These are phyloP conservation scores for Vitis rupestris DNA, from an alignment of 164 flowering plant species.

Conservation along the genomic window DNA sequence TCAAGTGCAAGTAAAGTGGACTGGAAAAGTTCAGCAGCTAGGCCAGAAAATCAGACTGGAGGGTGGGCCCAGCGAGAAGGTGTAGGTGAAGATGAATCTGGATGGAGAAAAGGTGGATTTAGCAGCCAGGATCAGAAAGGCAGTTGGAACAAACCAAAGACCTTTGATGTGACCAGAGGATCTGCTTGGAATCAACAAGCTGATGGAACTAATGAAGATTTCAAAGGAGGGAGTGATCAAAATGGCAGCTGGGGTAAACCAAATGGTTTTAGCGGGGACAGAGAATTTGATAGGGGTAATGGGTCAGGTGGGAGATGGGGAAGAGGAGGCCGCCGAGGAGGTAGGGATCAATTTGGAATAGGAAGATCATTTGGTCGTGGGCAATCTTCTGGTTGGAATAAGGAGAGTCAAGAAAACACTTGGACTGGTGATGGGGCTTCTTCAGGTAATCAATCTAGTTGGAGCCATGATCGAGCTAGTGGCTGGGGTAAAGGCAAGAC, in stretches of 20 bases:
- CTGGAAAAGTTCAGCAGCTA: constrained; percentile 26
- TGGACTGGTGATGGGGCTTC: not conserved
- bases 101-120: constrained; percentile 13
- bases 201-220: not conserved
- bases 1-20: constrained; percentile 22
- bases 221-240: not conserved
- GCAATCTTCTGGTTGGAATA: constrained; percentile 29
- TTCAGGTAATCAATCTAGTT: constrained; percentile 3
- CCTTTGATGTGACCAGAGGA: constrained; percentile 15
- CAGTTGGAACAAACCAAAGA: constrained; percentile 26
- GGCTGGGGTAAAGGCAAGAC: constrained; percentile 10
- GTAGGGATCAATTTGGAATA: constrained; percentile 29
- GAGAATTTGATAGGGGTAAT: constrained; percentile 31
- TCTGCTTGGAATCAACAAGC: constrained; percentile 21
- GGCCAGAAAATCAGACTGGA: constrained; percentile 18
- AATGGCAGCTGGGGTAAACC: constrained; percentile 4
- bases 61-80: constrained; percentile 7
- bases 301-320: constrained; percentile 44
- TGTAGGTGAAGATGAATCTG: constrained; percentile 11
- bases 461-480: constrained; percentile 3
- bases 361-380: constrained; percentile 29
- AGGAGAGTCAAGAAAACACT: constrained; percentile 1
- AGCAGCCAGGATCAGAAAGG: constrained; percentile 10
- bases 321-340: constrained; percentile 26
- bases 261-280: constrained; percentile 16